phyloP scores from a whole-genome alignment of 257 asterid genomes.

The Echium plantagineum region DNA sequence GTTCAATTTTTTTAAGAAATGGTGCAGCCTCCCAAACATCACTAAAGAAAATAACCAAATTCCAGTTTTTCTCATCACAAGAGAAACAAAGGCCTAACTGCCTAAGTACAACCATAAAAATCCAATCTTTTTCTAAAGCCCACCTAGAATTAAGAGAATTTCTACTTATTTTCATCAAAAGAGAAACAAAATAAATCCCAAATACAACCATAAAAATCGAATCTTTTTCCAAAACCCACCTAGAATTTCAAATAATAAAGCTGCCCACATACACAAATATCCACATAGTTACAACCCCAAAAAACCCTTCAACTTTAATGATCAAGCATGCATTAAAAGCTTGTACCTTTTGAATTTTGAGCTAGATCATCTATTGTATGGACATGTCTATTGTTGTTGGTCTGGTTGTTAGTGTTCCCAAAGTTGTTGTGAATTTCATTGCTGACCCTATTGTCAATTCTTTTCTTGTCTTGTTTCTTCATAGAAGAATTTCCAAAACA shows the following conservation, averaged over 20 bases:
- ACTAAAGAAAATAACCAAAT: too few relatives aligned
- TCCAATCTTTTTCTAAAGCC: constrained; percentile 3
- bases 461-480: constrained; percentile 24
- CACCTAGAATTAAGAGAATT: too few relatives aligned
- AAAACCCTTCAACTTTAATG: not conserved
- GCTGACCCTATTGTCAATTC: not conserved
- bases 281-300: too few relatives aligned
- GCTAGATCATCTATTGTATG: constrained; percentile 25
- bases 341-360: constrained; percentile 24
- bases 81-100: not conserved
- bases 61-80: too few relatives aligned
- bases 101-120: not conserved
- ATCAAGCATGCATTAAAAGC: constrained; percentile 5
- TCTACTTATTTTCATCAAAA: too few relatives aligned
- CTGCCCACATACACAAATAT: not conserved
- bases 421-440: too few relatives aligned
- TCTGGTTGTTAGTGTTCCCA: not conserved
- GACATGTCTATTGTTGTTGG: constrained; percentile 13
- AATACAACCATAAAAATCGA: constrained; percentile 1
- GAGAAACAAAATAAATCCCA: constrained; percentile 6
- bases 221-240: constrained; percentile 4
- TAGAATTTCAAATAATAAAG: not conserved
- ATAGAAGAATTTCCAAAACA: constrained; percentile 48
- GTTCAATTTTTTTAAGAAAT: not conserved
- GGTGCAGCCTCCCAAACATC: too few relatives aligned